Percentiles rank a stretch among this genome's conserved stretches.
Conservation (phyloP, 257 asterid species). For the Forsythia viridissima region DNA sequence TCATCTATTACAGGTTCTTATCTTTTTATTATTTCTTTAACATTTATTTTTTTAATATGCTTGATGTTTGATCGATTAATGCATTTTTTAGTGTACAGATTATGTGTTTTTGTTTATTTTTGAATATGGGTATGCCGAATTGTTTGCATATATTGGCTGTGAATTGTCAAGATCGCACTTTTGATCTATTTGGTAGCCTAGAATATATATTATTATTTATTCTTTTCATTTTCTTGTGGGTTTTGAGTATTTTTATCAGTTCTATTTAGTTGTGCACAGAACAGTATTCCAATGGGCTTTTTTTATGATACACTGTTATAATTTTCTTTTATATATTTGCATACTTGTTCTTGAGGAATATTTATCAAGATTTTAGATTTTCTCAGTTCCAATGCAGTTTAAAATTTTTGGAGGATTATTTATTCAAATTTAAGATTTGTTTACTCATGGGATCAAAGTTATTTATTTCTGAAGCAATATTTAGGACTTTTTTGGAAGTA, state of each 20-base stretch:
- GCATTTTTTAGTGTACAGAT: constrained; percentile 9
- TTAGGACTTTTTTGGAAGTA: neutral
- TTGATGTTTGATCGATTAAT: constrained; percentile 13
- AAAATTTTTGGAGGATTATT: no score
- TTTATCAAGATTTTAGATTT: neutral
- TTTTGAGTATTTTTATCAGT: no score
- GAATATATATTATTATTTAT: no score
- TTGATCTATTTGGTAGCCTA: no score
- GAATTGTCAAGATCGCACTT: neutral
- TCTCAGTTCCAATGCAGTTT: no score
- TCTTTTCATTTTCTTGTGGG: no score
- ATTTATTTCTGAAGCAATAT: neutral
- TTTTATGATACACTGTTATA: neutral
- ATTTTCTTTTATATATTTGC: neutral
- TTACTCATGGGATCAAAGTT: neutral
- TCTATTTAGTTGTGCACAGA: neutral
- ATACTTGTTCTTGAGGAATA: neutral
- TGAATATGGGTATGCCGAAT: neutral
- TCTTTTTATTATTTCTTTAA: neutral
- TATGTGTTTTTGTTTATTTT: neutral
- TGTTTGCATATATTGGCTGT: neutral
- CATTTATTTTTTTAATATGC: neutral
- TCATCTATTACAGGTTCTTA: neutral
- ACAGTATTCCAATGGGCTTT: neutral
- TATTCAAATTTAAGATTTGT: neutral